These are phyloP conservation scores for Pholiota molesta DNA, from an alignment of 768 basidiomycete genomes.

Conservation along the genomic window DNA sequence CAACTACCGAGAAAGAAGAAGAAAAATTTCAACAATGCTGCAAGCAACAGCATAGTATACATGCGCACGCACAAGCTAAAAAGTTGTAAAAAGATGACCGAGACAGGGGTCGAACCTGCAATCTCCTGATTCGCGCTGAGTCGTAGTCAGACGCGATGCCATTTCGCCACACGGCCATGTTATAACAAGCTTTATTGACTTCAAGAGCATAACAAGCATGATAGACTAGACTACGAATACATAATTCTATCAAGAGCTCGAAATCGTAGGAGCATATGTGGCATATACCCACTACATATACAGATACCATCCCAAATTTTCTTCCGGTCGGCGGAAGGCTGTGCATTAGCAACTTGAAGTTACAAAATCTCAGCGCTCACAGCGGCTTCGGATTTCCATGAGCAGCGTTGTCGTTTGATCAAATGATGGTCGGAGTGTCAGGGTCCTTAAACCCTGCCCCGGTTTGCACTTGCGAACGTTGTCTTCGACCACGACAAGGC, in stretches of 20 bases:
- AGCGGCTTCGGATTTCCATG: not conserved
- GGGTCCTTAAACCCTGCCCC: not conserved
- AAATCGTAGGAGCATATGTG: not conserved
- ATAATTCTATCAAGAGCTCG: too few relatives aligned
- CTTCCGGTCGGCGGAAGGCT: not conserved
- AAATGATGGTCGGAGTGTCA: not conserved
- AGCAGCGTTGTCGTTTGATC: not conserved
- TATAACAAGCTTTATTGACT: too few relatives aligned
- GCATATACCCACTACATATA: not conserved
- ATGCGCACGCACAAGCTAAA: too few relatives aligned
- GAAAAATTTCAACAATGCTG: too few relatives aligned
- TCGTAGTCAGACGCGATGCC: conserved; percentile 95
- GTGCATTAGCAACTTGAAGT: not conserved
- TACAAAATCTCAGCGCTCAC: not conserved
- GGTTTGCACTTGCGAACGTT: not conserved
- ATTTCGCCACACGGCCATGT: conserved; percentile 85
- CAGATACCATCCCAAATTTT: not conserved
- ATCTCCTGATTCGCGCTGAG: conserved; percentile 69
- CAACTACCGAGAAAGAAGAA: too few relatives aligned
- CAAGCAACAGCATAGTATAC: too few relatives aligned
- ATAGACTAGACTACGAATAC: too few relatives aligned
- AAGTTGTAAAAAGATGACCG: conserved; percentile 53
- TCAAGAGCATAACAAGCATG: too few relatives aligned
- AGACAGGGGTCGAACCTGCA: conserved; percentile 93
- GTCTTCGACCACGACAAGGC: conserved; percentile 21